Percentiles rank a stretch among this genome's conserved stretches.
Conservation (phyloP, 1,284 basidiomycete genomes). For the Ustilago curta region DNA sequence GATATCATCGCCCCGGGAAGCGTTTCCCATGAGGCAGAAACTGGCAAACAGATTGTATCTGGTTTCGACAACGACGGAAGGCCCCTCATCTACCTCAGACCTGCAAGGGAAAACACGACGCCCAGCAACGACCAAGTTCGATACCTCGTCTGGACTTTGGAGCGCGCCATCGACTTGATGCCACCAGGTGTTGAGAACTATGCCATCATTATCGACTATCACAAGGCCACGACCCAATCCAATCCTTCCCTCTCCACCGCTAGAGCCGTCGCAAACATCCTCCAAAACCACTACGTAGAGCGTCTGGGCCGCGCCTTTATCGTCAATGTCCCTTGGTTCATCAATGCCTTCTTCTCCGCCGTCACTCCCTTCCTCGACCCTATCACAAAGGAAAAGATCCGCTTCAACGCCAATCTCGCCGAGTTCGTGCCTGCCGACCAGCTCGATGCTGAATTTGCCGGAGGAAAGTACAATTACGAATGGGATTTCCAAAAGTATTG, state of each 20-base stretch:
- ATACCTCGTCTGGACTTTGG: constrained; percentile 65
- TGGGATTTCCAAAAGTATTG: constrained; percentile 82
- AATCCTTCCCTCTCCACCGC: constrained; percentile 58
- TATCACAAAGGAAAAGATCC: constrained; percentile 86
- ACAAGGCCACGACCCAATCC: constrained; percentile 46
- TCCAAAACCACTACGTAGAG: constrained; percentile 92
- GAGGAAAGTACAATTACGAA: constrained; percentile 81
- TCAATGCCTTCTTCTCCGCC: constrained; percentile 76
- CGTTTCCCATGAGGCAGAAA: constrained; percentile 58
- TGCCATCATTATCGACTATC: constrained; percentile 63
- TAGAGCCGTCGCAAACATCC: constrained; percentile 73
- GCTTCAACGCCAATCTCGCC: constrained; percentile 78
- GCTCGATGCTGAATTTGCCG: constrained; percentile 81
- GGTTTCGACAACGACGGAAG: constrained; percentile 64
- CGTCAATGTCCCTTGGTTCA: constrained; percentile 78
- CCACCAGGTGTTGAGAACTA: constrained; percentile 58
- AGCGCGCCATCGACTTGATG: constrained; percentile 65
- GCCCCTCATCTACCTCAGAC: constrained; percentile 64
- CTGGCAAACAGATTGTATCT: constrained; percentile 64
- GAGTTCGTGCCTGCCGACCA: constrained; percentile 82
- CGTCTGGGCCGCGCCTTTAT: constrained; percentile 86
- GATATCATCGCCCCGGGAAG: constrained; percentile 63
- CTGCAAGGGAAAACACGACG: constrained; percentile 65
- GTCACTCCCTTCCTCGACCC: constrained; percentile 90
- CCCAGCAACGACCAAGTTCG: constrained; percentile 59